Evolutionary conservation across 805 yeast species (phyloP).

Genomic region (Zygoascus tannicola): DNA sequence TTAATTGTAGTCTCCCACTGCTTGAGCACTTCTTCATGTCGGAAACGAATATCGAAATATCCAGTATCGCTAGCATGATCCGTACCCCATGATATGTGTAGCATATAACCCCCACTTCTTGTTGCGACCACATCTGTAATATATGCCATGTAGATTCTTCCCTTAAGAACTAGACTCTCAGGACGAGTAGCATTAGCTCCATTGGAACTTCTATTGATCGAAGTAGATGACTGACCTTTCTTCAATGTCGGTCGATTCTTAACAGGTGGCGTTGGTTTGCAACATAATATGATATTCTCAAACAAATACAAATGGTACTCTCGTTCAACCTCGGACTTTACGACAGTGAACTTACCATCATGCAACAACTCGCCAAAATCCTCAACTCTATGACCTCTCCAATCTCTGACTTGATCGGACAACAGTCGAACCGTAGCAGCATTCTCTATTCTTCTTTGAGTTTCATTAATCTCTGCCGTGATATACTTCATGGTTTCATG

Average conservation of each 20-base stretch:
- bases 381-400: conserved; percentile 79
- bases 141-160: conserved; percentile 72
- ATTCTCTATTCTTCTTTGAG: conserved; percentile 87
- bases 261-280: conserved; percentile 45
- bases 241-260: conserved; percentile 31
- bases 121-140: conserved; percentile 36
- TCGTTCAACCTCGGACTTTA: conserved; percentile 51
- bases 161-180: conserved; percentile 50
- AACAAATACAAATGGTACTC: conserved; percentile 87
- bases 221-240: conserved; percentile 19
- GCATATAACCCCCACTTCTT: conserved; percentile 24
- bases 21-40: conserved; percentile 70
- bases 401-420: conserved; percentile 67
- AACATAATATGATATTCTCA: conserved; percentile 57
- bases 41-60: conserved; percentile 62
- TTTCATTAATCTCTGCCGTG: conserved; percentile 83
- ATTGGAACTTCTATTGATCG: neutral
- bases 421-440: conserved; percentile 59
- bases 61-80: conserved; percentile 78
- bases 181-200: conserved; percentile 14
- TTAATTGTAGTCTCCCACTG: conserved; percentile 56
- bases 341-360: conserved; percentile 50
- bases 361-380: conserved; percentile 80
- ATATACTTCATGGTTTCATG: conserved; percentile 68
- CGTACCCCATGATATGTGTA: conserved; percentile 28